These are phyloP conservation scores for Fagopyrum homotropicum DNA, from an alignment of 148 eudicot species.

Conservation along the genomic window DNA sequence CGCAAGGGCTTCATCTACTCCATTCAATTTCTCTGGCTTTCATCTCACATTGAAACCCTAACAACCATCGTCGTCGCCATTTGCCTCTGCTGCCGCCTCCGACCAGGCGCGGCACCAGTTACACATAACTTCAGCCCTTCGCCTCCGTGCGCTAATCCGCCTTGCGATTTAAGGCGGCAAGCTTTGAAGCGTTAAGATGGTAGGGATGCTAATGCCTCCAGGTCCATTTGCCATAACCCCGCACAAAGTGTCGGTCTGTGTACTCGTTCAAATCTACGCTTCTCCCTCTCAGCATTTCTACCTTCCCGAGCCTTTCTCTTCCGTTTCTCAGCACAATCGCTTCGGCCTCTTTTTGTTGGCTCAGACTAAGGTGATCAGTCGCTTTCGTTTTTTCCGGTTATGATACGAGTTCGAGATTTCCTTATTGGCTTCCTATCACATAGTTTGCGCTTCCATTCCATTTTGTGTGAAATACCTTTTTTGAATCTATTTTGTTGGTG, in stretches of 20 bases:
- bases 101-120: neutral
- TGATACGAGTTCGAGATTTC: neutral
- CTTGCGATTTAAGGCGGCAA: neutral
- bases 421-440: neutral
- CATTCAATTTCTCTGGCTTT: neutral
- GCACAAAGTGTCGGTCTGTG: slow-evolving; percentile 80
- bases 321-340: slow-evolving; percentile 71
- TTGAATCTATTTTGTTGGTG: neutral
- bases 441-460: neutral
- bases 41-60: neutral
- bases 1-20: neutral
- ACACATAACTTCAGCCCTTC: neutral
- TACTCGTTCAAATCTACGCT: slow-evolving; percentile 65
- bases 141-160: neutral
- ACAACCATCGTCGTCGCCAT: neutral
- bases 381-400: neutral
- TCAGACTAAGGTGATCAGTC: slow-evolving; percentile 53
- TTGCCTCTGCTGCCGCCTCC: neutral
- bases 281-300: slow-evolving; percentile 64
- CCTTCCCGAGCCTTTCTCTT: slow-evolving; percentile 59
- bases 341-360: slow-evolving; percentile 58
- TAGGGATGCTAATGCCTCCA: slow-evolving; percentile 42
- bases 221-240: slow-evolving; percentile 60
- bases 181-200: slow-evolving; percentile 23
- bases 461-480: neutral